phyloP scores from a whole-genome alignment of 345 rosid species.

The Trapa bicornis region DNA sequence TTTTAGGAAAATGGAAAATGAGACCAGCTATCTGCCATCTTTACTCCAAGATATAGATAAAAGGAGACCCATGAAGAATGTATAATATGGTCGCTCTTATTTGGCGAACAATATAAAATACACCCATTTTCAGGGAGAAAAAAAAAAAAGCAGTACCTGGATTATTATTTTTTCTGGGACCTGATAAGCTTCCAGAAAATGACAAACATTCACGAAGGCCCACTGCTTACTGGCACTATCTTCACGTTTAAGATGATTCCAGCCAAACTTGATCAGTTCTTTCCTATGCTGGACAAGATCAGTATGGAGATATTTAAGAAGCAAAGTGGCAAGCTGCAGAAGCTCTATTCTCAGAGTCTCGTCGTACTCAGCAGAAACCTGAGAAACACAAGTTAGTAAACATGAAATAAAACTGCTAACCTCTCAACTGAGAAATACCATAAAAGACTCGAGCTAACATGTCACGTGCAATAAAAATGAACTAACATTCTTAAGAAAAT shows the following conservation, averaged over 20 bases:
- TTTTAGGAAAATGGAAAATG: too few relatives aligned
- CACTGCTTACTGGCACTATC: conserved; percentile 99
- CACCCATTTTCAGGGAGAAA: background rate
- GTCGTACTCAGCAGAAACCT: conserved; percentile 98
- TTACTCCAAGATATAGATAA: background rate
- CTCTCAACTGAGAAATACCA: conserved; percentile 1
- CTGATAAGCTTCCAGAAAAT: conserved; percentile 97
- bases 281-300: conserved; percentile 97
- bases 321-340: conserved; percentile 91
- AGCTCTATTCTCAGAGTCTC: conserved; percentile 97
- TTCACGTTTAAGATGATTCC: conserved; percentile 99
- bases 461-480: background rate
- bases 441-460: background rate
- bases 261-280: conserved; percentile 96
- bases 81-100: background rate
- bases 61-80: background rate
- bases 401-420: conserved; percentile 6
- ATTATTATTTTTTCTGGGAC: conserved; percentile 98
- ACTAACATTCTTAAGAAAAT: background rate
- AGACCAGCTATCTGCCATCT: too few relatives aligned
- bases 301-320: conserved; percentile 85
- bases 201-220: conserved; percentile 99
- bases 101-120: background rate
- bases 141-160: conserved; percentile 43
- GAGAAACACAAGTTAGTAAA: conserved; percentile 4